Evolutionary conservation across 148 eudicot genomes (phyloP), one percentile per base, ranked within the genome.

Genomic region (Camellia granthamiana): DNA sequence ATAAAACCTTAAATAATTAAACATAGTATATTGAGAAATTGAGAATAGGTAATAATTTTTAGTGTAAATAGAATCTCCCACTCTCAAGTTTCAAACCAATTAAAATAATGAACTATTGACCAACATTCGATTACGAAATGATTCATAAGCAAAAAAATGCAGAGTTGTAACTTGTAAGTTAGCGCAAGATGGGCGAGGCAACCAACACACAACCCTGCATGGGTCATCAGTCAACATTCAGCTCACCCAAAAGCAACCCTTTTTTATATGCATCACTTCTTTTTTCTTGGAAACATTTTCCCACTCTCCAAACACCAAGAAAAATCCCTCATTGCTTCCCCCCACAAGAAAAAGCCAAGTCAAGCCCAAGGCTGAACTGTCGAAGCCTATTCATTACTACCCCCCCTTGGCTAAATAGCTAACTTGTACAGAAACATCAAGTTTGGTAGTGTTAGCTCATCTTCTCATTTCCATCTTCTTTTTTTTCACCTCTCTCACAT

Each of bases 381-480:
- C 78, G 68, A 65, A 42, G 60, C 65, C 76, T 7, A 74, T 51
- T 67, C 76, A 73, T 52, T 5, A 42, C 76, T 61, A 23, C 56
- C n/a, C 9, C n/a, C 46, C 13, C 23, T 54, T 52, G 38, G 0
- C 77, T 21, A 19, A 8, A 14, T 51, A 7, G 5, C 12, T 73
- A 73, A 41, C 77, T 30, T 58, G 65, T 42, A 65, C 7, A 49
- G 49, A 76, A 77, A 47, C 62, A 63, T 30, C 46, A 61, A 83
- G 79, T 81, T 90, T 83, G 93, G 90, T 89, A 75, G 85, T 77
- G 91, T 92, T 92, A 88, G 97, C 82, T 92, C 89, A 92, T 87
- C 97, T 86, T 81, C 90, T 83, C 62, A 66, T 52, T 52, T 38
- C 74, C 72, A 61, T 74, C 74, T 79, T 71, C 16, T 71, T 15